phyloP scores from a whole-genome alignment of 169 alveolate genomes.

The Ichthyophthirius multifiliis region DNA sequence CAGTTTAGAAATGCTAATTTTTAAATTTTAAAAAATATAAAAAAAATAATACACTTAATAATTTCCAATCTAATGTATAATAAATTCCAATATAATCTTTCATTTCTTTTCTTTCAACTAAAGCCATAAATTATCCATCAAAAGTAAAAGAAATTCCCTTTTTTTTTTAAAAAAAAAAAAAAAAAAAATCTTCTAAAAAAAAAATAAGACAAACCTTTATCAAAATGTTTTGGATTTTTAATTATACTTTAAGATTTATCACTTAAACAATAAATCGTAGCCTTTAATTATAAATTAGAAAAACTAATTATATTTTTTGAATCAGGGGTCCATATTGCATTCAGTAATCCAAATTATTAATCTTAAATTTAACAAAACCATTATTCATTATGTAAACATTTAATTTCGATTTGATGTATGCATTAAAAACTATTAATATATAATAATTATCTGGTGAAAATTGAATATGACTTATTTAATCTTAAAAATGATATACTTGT shows the following conservation, averaged over 20 bases:
- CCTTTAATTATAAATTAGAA: conserved; percentile 38
- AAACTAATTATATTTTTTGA: conserved; percentile 47
- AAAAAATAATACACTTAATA: conserved; percentile 54
- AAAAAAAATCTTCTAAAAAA: too few relatives aligned
- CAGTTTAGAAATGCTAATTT: conserved; percentile 64
- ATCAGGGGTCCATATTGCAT: conserved; percentile 59
- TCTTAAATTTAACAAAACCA: conserved; percentile 36
- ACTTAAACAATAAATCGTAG: conserved; percentile 54
- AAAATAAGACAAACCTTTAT: conserved; percentile 22
- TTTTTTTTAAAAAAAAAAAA: too few relatives aligned
- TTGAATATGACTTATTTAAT: conserved; percentile 28
- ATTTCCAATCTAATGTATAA: conserved; percentile 66
- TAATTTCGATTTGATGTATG: conserved; percentile 24
- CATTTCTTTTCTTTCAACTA: conserved; percentile 72
- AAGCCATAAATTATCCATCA: conserved; percentile 75
- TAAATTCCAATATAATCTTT: conserved; percentile 76
- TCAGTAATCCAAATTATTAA: conserved; percentile 41
- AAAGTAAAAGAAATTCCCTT: conserved; percentile 59
- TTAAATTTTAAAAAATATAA: too few relatives aligned
- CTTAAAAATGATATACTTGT: conserved; percentile 30
- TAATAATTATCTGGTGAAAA: conserved; percentile 51
- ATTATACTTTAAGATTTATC: conserved; percentile 39
- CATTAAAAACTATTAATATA: conserved; percentile 20
- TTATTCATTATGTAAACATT: conserved; percentile 17
- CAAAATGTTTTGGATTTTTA: conserved; percentile 51